These are phyloP conservation scores for Vitis amurensis DNA, from an alignment of 164 flowering plant species.

Conservation along the genomic window DNA sequence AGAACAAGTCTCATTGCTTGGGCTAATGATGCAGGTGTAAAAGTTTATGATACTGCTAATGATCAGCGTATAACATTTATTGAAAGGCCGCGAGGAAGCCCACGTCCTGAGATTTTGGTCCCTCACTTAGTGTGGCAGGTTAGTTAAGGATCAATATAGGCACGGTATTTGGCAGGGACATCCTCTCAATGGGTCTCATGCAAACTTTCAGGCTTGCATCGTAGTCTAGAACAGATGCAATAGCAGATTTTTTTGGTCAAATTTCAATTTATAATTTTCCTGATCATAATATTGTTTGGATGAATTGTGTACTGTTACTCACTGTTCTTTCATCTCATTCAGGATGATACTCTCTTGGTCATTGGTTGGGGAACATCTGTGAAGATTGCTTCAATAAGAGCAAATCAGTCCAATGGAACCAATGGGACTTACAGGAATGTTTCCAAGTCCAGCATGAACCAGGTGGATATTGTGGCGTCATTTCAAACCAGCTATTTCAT, in stretches of 20 bases:
- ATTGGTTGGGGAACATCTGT: conserved; percentile 99
- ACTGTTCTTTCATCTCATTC: conserved; percentile 15
- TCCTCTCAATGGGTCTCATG: neutral
- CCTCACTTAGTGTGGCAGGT: conserved; percentile 99
- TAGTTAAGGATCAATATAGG: conserved; percentile 15
- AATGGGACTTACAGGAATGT: conserved; percentile 61
- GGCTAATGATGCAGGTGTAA: conserved; percentile 98
- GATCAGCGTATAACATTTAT: conserved; percentile 93
- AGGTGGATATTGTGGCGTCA: conserved; percentile 96
- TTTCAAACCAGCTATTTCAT: conserved; percentile 94
- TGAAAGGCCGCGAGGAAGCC: conserved; percentile 92
- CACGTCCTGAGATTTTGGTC: conserved; percentile 83
- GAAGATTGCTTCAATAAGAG: conserved; percentile 77
- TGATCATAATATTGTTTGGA: too few species aligned
- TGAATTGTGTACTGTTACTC: neutral
- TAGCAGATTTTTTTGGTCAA: too few species aligned
- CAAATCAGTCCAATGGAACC: conserved; percentile 39
- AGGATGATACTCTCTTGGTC: conserved; percentile 90
- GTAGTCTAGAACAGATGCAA: neutral
- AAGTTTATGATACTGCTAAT: conserved; percentile 90
- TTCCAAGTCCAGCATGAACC: conserved; percentile 54
- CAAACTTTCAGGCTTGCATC: neutral
- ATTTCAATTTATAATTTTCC: too few species aligned
- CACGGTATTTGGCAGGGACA: neutral
- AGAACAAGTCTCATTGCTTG: conserved; percentile 91